Conservation (phyloP, 2,329 filamentous ascomycete genomes). For the Diaporthe australafricana region DNA sequence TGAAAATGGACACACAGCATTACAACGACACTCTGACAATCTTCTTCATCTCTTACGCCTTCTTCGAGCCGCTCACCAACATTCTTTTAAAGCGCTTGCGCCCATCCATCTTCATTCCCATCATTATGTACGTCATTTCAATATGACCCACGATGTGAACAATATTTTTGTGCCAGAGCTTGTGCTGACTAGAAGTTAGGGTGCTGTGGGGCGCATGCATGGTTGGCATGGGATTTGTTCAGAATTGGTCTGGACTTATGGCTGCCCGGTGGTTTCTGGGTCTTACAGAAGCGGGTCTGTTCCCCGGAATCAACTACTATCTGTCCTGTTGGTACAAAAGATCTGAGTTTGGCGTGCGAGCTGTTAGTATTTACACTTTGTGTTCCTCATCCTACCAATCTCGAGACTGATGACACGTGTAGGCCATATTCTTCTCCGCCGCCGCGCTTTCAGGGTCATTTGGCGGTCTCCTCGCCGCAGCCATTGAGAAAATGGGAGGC, state of each 20-base stretch:
- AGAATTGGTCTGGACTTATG: constrained; percentile 73
- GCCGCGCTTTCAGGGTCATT: constrained; percentile 82
- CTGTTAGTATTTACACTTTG: constrained; percentile 38
- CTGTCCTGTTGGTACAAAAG: constrained; percentile 84
- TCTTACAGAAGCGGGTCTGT: constrained; percentile 79
- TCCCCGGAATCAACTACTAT: constrained; percentile 77
- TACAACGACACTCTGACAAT: constrained; percentile 84
- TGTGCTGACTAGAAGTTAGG: constrained; percentile 48
- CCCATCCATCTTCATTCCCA: constrained; percentile 83
- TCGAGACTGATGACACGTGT: neutral
- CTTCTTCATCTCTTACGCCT: constrained; percentile 87
- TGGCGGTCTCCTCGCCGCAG: constrained; percentile 76
- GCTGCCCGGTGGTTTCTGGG: constrained; percentile 79
- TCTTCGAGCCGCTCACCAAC: constrained; percentile 84
- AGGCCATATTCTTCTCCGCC: constrained; percentile 82
- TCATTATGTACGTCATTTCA: constrained; percentile 79
- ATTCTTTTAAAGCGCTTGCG: constrained; percentile 80
- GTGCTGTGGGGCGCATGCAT: constrained; percentile 75
- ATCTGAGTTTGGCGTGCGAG: constrained; percentile 78
- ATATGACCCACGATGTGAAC: neutral
- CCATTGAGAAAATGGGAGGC: constrained; percentile 74
- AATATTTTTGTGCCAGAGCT: neutral
- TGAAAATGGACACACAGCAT: constrained; percentile 70
- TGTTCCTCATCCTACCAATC: neutral
- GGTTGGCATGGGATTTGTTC: constrained; percentile 76